Evolutionary conservation across 257 asterid genomes (phyloP).

Genomic region (Echium plantagineum): DNA sequence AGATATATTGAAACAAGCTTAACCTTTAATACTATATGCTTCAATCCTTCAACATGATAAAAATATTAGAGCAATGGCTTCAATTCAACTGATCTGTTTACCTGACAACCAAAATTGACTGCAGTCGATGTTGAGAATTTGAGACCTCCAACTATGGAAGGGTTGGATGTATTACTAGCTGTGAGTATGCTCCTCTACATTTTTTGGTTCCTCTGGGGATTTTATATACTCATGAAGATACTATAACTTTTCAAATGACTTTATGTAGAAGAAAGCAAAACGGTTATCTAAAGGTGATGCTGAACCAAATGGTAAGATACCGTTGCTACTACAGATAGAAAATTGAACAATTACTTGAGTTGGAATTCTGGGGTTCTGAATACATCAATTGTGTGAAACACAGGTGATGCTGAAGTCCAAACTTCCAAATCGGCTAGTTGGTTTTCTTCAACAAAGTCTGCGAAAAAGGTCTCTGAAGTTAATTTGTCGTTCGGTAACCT

Average conservation of each 20-base stretch:
- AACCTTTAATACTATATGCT: neutral
- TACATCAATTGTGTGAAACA: constrained; percentile 21
- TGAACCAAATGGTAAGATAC: constrained; percentile 56
- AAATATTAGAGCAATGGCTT: neutral
- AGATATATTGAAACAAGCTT: neutral
- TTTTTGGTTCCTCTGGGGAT: constrained; percentile 4
- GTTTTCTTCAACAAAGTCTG: constrained; percentile 85
- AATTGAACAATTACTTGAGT: neutral
- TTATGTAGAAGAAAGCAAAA: constrained; percentile 46
- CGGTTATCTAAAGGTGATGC: constrained; percentile 32
- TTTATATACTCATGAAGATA: neutral
- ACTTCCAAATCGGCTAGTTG: constrained; percentile 75
- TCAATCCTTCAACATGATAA: neutral
- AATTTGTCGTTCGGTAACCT: neutral
- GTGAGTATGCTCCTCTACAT: constrained; percentile 35
- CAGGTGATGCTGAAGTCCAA: constrained; percentile 49
- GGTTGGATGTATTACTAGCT: constrained; percentile 59
- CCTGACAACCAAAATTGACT: constrained; percentile 10
- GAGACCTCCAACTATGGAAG: constrained; percentile 78
- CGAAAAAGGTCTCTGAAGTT: constrained; percentile 54
- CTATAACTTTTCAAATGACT: constrained; percentile 9
- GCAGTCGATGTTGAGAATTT: constrained; percentile 76
- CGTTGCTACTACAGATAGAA: neutral
- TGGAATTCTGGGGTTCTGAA: neutral
- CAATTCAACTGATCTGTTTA: neutral